A percentile compares a stretch with the other conserved stretches of the same genome.
Conservation (phyloP, 176 grass and related monocot species). For the Oryza longistaminata region DNA sequence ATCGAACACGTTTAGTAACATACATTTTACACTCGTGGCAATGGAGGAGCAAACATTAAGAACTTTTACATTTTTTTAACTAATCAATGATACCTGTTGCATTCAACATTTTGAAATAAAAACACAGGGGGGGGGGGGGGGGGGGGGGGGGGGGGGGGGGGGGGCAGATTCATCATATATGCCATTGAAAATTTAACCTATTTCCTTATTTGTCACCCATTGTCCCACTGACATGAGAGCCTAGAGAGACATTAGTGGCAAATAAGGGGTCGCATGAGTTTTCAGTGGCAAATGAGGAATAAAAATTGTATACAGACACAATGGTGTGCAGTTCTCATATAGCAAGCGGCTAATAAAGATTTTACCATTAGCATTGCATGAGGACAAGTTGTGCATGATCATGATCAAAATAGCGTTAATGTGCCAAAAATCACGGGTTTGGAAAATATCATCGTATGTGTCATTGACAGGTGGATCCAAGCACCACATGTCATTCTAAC, state of each 20-base stretch:
- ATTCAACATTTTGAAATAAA: not conserved
- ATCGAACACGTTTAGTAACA: constrained; percentile 5
- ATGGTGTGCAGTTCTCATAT: not conserved
- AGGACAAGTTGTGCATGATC: constrained; percentile 1
- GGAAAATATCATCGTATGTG: too few relatives aligned
- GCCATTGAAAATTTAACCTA: not conserved
- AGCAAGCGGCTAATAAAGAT: constrained; percentile 16
- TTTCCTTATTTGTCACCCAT: not conserved
- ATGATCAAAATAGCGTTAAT: not conserved
- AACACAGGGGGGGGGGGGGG: not conserved
- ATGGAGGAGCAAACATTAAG: not conserved
- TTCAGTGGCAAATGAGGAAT: not conserved
- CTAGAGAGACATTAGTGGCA: not conserved
- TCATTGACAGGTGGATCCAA: too few relatives aligned
- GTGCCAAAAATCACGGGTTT: too few relatives aligned
- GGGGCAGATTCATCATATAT: not conserved
- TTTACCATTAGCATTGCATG: constrained; percentile 1
- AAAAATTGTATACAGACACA: not conserved
- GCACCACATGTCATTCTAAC: too few relatives aligned
- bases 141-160: not conserved
- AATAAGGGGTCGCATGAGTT: not conserved
- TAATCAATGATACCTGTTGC: not conserved
- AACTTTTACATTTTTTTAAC: constrained; percentile 5
- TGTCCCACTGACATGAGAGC: not conserved
- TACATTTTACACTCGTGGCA: not conserved